phyloP scores from a whole-genome alignment of 176 grass and related monocot species.

The Ensete ventricosum region DNA sequence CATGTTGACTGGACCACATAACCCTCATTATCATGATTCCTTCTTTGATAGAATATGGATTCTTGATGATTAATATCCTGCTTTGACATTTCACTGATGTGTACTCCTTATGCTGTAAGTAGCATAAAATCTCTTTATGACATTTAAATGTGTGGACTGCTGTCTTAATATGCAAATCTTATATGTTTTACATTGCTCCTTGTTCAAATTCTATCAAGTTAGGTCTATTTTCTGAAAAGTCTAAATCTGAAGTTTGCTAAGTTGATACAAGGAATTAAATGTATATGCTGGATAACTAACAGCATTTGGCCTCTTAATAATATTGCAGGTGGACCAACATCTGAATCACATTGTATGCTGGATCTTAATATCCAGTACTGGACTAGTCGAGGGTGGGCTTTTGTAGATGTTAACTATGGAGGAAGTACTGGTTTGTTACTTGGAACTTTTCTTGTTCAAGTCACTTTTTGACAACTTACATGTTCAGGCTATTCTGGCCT shows the following conservation, averaged over 20 bases:
- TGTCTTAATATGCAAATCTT: not conserved
- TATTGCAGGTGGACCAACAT: conserved; percentile 72
- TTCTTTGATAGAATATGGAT: not conserved
- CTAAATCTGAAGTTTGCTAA: not conserved
- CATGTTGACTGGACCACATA: too few relatives aligned
- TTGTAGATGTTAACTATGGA: conserved; percentile 93
- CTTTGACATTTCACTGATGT: not conserved
- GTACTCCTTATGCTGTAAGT: not conserved
- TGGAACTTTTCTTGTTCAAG: conserved; percentile 10
- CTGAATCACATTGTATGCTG: conserved; percentile 51
- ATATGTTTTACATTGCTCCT: not conserved
- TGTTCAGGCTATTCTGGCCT: not conserved
- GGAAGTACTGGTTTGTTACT: conserved; percentile 76
- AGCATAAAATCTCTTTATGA: too few relatives aligned
- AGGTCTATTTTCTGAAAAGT: not conserved
- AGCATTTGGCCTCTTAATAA: not conserved
- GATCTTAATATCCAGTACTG: conserved; percentile 85
- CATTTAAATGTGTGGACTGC: not conserved
- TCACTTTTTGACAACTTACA: not conserved
- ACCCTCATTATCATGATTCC: not conserved
- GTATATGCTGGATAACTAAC: not conserved
- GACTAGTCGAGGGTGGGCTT: conserved; percentile 95
- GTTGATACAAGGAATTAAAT: not conserved
- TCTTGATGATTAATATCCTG: not conserved
- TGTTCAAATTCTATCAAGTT: not conserved